phyloP scores from a whole-genome alignment of 257 asterid species.

The Galeopsis tetrahit region DNA sequence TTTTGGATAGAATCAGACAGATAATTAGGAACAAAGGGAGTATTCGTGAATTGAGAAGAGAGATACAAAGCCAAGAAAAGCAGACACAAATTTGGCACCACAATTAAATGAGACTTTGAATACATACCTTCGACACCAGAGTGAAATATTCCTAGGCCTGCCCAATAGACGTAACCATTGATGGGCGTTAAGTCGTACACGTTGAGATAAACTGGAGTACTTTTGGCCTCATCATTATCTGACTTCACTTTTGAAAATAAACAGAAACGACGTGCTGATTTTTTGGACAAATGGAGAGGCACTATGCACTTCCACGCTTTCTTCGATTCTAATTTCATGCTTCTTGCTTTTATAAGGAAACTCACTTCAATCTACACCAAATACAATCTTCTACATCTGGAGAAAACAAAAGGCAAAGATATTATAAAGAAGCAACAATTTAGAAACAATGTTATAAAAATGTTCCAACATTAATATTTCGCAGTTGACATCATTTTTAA shows the following conservation, averaged over 20 bases:
- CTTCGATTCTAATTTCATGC: slow-evolving; percentile 70
- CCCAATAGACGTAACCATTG: slow-evolving; percentile 94
- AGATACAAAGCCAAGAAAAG: neutral
- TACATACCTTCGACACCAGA: slow-evolving; percentile 90
- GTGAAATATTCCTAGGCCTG: slow-evolving; percentile 93
- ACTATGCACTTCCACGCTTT: slow-evolving; percentile 77
- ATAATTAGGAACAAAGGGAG: no score
- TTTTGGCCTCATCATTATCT: slow-evolving; percentile 53
- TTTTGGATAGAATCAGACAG: no score
- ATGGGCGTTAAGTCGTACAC: slow-evolving; percentile 90
- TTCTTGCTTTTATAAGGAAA: slow-evolving; percentile 43
- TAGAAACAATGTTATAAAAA: no score
- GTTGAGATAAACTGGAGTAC: slow-evolving; percentile 77
- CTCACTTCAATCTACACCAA: slow-evolving; percentile 43
- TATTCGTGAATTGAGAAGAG: neutral
- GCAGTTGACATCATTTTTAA: no score
- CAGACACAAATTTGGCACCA: no score
- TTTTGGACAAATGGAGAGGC: slow-evolving; percentile 63
- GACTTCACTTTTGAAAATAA: slow-evolving; percentile 83
- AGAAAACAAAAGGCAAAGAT: slow-evolving; percentile 21
- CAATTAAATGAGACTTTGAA: neutral
- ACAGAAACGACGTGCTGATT: slow-evolving; percentile 73
- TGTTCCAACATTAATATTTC: no score
- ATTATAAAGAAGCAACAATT: slow-evolving; percentile 13
- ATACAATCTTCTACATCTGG: slow-evolving; percentile 50